phyloP scores from a whole-genome alignment of 164 flowering plant genomes.

The Paratinospora sagittata region DNA sequence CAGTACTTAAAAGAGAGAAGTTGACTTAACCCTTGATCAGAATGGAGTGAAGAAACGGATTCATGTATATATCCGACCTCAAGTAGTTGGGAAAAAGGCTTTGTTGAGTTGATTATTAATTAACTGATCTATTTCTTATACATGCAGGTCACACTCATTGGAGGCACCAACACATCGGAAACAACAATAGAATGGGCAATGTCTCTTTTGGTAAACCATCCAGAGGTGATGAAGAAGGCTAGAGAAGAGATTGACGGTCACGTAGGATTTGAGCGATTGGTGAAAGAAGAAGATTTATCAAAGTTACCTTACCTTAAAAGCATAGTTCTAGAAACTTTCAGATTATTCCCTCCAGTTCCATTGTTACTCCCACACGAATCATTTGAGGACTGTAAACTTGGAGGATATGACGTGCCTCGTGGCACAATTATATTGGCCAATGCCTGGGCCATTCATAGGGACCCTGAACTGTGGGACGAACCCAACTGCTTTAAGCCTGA shows the following conservation, averaged over 20 bases:
- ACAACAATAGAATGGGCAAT: background rate
- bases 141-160: background rate
- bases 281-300: background rate
- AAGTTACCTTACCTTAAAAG: background rate
- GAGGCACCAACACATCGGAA: background rate
- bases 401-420: background rate
- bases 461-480: background rate
- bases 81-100: too few relatives aligned
- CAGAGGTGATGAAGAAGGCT: background rate
- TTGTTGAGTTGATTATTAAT: background rate
- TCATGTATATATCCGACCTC: too few relatives aligned
- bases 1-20: too few relatives aligned
- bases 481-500: background rate
- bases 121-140: background rate
- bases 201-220: background rate
- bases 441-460: background rate
- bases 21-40: too few relatives aligned
- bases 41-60: too few relatives aligned
- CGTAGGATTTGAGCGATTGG: background rate
- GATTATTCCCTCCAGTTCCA: background rate
- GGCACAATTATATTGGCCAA: constrained; percentile 1
- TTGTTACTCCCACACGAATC: background rate
- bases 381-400: background rate
- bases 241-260: background rate
- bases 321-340: background rate